Evolutionary conservation across 306 rosid species (phyloP).

Genomic region (Cicer yamashitae): DNA sequence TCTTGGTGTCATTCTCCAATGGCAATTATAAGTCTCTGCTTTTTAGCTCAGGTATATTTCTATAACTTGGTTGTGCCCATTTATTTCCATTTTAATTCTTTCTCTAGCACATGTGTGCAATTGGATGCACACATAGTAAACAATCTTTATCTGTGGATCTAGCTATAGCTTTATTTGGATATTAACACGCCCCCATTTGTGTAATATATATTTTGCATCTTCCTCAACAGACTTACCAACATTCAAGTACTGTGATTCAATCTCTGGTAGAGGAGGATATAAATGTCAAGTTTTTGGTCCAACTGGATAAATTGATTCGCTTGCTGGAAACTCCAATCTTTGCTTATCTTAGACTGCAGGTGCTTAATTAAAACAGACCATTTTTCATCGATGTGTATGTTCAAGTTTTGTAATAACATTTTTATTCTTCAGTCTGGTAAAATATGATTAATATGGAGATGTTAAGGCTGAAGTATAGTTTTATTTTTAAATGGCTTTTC

Average conservation of each 20-base stretch:
- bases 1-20: conserved; percentile 99
- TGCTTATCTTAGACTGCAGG: conserved; percentile 95
- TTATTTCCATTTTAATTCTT: conserved; percentile 31
- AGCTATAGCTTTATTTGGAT: conserved; percentile 35
- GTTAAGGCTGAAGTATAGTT: conserved; percentile 1
- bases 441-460: conserved; percentile 28
- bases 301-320: conserved; percentile 89
- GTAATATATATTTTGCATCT: conserved; percentile 40
- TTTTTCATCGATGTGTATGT: conserved; percentile 35
- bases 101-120: conserved; percentile 4
- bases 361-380: conserved; percentile 42
- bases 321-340: conserved; percentile 94
- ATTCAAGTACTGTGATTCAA: conserved; percentile 85
- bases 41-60: conserved; percentile 75
- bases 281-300: conserved; percentile 88
- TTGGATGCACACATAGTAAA: neutral
- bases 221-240: conserved; percentile 81
- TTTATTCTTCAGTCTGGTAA: conserved; percentile 37
- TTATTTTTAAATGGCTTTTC: conserved; percentile 21
- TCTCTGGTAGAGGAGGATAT: conserved; percentile 92
- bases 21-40: conserved; percentile 98
- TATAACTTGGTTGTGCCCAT: conserved; percentile 1
- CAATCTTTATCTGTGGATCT: conserved; percentile 17
- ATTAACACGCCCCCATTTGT: conserved; percentile 1
- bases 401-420: conserved; percentile 34